phyloP scores from a whole-genome alignment of 2,329 filamentous ascomycete genomes.

The Hymenoscyphus fructigenus region DNA sequence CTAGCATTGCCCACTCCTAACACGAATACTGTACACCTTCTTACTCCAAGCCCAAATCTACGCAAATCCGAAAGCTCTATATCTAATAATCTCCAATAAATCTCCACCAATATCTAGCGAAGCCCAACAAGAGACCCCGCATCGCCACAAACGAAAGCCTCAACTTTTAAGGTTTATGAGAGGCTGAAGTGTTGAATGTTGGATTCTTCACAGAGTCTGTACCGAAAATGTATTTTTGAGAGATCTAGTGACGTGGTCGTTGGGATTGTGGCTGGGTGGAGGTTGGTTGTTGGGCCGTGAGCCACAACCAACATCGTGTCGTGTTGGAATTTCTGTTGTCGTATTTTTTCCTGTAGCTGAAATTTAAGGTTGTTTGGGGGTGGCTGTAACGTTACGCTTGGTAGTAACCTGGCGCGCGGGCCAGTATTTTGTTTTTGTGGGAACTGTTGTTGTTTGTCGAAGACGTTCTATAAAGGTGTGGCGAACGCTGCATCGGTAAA shows the following conservation, averaged over 20 bases:
- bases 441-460: too few species aligned
- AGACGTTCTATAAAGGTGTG: too few species aligned
- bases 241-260: background rate
- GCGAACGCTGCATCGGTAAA: too few species aligned
- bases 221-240: background rate
- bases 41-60: too few species aligned
- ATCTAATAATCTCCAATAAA: background rate
- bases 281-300: background rate
- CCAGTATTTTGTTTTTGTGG: too few species aligned
- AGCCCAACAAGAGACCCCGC: background rate
- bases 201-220: background rate
- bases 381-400: background rate
- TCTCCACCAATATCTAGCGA: background rate
- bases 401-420: background rate
- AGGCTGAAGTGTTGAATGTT: background rate
- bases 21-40: too few species aligned
- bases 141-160: background rate
- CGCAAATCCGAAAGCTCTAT: background rate
- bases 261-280: background rate
- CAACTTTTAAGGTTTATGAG: background rate
- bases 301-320: background rate
- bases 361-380: background rate
- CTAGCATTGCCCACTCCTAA: background rate
- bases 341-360: background rate
- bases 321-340: background rate